phyloP scores from a whole-genome alignment of 2,329 filamentous ascomycete genomes.

The Xylariaceae sp. region DNA sequence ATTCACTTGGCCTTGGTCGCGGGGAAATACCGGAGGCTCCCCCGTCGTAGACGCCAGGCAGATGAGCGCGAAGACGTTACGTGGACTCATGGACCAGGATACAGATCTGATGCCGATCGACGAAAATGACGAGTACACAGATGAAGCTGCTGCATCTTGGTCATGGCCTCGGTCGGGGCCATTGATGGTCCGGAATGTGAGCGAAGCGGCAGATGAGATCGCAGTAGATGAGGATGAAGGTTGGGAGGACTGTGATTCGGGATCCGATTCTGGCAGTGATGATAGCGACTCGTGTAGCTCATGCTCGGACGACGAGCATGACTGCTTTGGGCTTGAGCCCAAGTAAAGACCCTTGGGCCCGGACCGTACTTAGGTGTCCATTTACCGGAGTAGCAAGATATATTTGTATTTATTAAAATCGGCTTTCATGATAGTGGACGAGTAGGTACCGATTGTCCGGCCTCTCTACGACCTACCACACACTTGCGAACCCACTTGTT shows the following conservation, averaged over 20 bases:
- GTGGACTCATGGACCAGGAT: slow-evolving; percentile 6
- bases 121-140: not conserved
- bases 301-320: not conserved
- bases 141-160: not conserved
- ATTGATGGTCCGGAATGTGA: slow-evolving; percentile 12
- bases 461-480: too few relatives aligned
- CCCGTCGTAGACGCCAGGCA: slow-evolving; percentile 1
- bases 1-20: slow-evolving; percentile 8
- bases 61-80: slow-evolving; percentile 3
- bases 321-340: not conserved
- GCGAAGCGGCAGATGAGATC: slow-evolving; percentile 5
- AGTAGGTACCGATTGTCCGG: too few relatives aligned
- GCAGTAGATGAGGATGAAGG: too few relatives aligned
- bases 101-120: slow-evolving; percentile 10
- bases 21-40: not conserved
- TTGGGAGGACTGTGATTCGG: slow-evolving; percentile 9
- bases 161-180: not conserved
- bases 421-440: too few relatives aligned
- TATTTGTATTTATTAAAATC: too few relatives aligned
- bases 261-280: slow-evolving; percentile 10
- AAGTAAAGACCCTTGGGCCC: not conserved
- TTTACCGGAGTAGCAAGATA: too few relatives aligned
- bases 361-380: too few relatives aligned
- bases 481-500: too few relatives aligned
- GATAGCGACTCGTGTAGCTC: not conserved